Evolutionary conservation across 148 eudicot species (phyloP).

Genomic region (Vaccinium myrtillus): DNA sequence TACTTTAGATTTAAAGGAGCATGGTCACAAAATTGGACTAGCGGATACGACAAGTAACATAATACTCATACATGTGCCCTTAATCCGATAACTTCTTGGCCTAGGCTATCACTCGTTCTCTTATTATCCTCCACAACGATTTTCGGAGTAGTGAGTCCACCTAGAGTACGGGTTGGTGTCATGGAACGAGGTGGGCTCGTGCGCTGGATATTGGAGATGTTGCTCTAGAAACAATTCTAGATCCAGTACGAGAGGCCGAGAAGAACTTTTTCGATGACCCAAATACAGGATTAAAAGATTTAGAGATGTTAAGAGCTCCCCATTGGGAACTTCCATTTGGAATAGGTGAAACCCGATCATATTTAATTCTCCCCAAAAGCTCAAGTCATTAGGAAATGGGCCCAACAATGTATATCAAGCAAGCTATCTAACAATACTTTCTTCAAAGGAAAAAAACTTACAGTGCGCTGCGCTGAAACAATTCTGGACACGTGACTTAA

Average conservation of each 20-base stretch:
- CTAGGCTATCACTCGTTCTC: conserved; percentile 58
- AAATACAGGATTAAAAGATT: conserved; percentile 83
- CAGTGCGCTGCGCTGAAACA: conserved; percentile 97
- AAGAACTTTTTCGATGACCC: conserved; percentile 94
- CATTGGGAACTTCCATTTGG: conserved; percentile 85
- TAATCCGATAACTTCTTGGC: conserved; percentile 66
- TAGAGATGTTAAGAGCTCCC: conserved; percentile 78
- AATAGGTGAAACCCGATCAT: conserved; percentile 94
- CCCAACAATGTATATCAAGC: too few relatives aligned
- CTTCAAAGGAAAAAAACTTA: conserved; percentile 38
- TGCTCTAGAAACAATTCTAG: conserved; percentile 95
- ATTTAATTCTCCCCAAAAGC: conserved; percentile 46
- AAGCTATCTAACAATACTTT: not conserved
- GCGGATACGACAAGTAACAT: conserved; percentile 3
- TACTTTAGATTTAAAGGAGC: not conserved
- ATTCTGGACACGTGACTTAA: conserved; percentile 86
- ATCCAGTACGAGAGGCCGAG: conserved; percentile 98
- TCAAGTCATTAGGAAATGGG: too few relatives aligned
- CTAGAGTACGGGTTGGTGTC: conserved; percentile 88
- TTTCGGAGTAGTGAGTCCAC: conserved; percentile 81
- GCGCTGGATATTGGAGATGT: conserved; percentile 90
- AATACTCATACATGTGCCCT: conserved; percentile 66
- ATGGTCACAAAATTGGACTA: not conserved
- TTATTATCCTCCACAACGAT: conserved; percentile 52
- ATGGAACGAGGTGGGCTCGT: conserved; percentile 95